Base-by-base conservation (phyloP, 2,329 filamentous ascomycete genomes). In the Venturia pyrina region DNA sequence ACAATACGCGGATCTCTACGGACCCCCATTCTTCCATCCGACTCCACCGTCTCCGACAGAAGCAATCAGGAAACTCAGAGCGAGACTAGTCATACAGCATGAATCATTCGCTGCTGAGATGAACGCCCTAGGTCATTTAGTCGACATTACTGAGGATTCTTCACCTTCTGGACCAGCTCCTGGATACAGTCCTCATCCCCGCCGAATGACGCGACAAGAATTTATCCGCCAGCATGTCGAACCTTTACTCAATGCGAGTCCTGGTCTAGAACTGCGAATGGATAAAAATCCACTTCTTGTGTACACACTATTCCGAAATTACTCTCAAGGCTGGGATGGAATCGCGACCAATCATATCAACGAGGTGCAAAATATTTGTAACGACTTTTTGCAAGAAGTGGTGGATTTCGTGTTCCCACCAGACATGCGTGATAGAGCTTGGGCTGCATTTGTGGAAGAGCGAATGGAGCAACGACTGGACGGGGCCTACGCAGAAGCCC, bases 231-330 rank as follows among this genome's bases (percentile, higher is more conserved):
- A 53, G 11, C 60, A 66, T 37, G 65, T 66, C 3, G 60, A 66
- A 43, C 65, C 65, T 21, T 40, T 66, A 28, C 59, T 66, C 28
- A 48, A 63, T 21, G 65, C 59, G 13, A 65, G 44, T 59, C 65
- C 65, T 11, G 65, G 65, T 59, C 43, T 63, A 17, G 65, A 66
- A 57, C 21, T 66, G 34, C 34, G 44, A 2, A 63, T 66, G 60
- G 65, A 66, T 41, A 53, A 46, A 11, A 66, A 66, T 50, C 65
- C 65, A 8, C 65, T 63, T 15, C 61, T 66, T 28, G 65, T 66
- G 21, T 66, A 66, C 28, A 63, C 60, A 15, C 34, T 66, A 11
- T 66, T 66, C 40, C 40, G 61, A 15, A 53, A 50, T n/a, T 66
- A 66, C 61, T 66, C 65, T 11, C 34, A 63, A 21, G 65, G 65